Evolutionary conservation across 768 basidiomycete genomes (phyloP).

Genomic region (Mycena sanguinolenta): DNA sequence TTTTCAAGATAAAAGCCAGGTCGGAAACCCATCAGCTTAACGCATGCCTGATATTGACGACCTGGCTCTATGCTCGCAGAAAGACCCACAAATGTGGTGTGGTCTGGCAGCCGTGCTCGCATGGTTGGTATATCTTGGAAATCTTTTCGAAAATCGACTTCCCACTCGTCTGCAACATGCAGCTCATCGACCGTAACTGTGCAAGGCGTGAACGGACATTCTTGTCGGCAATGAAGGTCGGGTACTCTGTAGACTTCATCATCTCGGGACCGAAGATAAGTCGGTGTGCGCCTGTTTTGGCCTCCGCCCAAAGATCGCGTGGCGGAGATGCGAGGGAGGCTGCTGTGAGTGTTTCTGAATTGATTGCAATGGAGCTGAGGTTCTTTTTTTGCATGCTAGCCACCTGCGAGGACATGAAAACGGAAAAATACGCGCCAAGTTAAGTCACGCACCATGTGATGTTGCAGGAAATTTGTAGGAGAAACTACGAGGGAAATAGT

Average conservation of each 20-base stretch:
- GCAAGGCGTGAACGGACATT: slow-evolving; percentile 16
- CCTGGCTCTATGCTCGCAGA: slow-evolving; percentile 19
- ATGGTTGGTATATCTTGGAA: slow-evolving; percentile 9
- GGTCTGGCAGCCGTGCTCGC: slow-evolving; percentile 15
- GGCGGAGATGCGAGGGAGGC: background rate
- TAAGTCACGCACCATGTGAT: slow-evolving; percentile 1
- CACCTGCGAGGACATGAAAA: background rate
- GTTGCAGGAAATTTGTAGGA: slow-evolving; percentile 13
- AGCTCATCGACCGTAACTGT: slow-evolving; percentile 22
- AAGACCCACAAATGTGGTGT: slow-evolving; percentile 5
- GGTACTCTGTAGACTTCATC: slow-evolving; percentile 7
- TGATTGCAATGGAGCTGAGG: slow-evolving; percentile 13
- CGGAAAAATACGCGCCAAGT: background rate
- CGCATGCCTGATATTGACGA: background rate
- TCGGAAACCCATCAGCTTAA: slow-evolving; percentile 21
- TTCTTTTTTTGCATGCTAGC: slow-evolving; percentile 12
- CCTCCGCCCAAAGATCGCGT: slow-evolving; percentile 23
- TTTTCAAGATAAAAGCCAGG: slow-evolving; percentile 19
- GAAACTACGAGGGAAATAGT: slow-evolving; percentile 14
- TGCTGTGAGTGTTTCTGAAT: slow-evolving; percentile 18
- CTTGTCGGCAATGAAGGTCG: slow-evolving; percentile 6
- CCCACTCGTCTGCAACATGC: slow-evolving; percentile 19
- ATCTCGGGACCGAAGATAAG: slow-evolving; percentile 15
- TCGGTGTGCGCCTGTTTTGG: slow-evolving; percentile 8
- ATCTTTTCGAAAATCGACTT: background rate